These are phyloP conservation scores for Melastoma candidum DNA, from an alignment of 441 rosid species.

Conservation along the genomic window DNA sequence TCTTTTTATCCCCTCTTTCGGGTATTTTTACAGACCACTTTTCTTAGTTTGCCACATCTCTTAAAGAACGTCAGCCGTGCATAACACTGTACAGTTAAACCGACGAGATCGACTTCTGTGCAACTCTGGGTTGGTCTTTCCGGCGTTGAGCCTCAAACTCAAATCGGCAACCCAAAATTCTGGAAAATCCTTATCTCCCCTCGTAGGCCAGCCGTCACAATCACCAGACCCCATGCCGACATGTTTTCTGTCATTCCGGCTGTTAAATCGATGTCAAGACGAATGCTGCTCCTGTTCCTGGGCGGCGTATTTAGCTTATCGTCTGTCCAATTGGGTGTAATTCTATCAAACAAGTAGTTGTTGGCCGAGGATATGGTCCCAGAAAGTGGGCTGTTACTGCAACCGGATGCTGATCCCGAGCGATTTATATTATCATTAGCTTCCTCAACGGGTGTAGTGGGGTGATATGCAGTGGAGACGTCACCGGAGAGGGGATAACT, in stretches of 20 bases:
- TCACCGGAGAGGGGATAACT: slow-evolving; percentile 40
- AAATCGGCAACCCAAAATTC: slow-evolving; percentile 88
- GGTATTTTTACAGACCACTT: too few species aligned
- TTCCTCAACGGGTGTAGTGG: slow-evolving; percentile 82
- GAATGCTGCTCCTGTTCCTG: slow-evolving; percentile 42
- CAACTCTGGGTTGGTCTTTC: too few species aligned
- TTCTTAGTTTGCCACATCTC: too few species aligned
- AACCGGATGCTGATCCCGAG: slow-evolving; percentile 31
- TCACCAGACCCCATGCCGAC: slow-evolving; percentile 82
- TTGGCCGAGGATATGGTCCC: slow-evolving; percentile 83
- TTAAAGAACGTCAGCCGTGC: too few species aligned
- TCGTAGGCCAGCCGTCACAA: slow-evolving; percentile 84
- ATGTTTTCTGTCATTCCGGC: slow-evolving; percentile 35
- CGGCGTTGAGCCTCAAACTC: slow-evolving; percentile 24
- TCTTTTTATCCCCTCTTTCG: too few species aligned
- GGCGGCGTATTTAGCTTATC: slow-evolving; percentile 53
- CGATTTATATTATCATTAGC: slow-evolving; percentile 23
- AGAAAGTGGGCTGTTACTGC: slow-evolving; percentile 55
- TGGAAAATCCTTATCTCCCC: slow-evolving; percentile 89
- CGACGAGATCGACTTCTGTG: too few species aligned
- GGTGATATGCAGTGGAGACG: slow-evolving; percentile 56
- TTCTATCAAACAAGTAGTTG: slow-evolving; percentile 80
- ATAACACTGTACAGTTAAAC: too few species aligned
- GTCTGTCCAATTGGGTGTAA: slow-evolving; percentile 89
- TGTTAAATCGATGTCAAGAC: slow-evolving; percentile 44